Base-by-base conservation (phyloP, 495 filamentous ascomycete genomes). In the Tuber brumale region DNA sequence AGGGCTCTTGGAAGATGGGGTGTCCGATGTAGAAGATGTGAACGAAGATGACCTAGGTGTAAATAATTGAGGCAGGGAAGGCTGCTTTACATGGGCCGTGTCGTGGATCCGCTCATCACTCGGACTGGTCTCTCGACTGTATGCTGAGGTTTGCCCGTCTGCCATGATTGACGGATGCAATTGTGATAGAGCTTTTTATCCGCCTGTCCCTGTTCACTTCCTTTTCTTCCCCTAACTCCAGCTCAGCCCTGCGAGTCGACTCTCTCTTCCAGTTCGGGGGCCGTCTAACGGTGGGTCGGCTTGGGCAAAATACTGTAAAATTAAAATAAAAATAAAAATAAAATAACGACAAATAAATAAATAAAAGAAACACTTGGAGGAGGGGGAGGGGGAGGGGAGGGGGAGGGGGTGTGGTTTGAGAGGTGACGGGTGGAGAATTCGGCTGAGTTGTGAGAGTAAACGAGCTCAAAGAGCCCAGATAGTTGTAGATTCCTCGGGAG, bases 41-140 rank as follows among this genome's bases (percentile, higher is more conserved):
- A 73, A 72, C 51, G 78, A 57, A 80, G 78, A 79, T 79, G 78
- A 45, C 70, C 77, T 76, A 23, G 73, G 78, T 76, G 78, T 73
- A 79, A 79, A 80, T 79, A 80, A 73, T 74, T 76, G 78, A 80
- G 78, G 78, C 73, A 77, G 78, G 77, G 78, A 73, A 80, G 78
- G 73, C 75, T 79, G 78, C 77, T 80, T 79, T 79, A 80, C 78
- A 80, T 79, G 77, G 75, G 79, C 75, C 57, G 73, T 70, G 78
- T 80, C 73, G 73, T 79, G 73, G 71, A 69, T 76, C 70, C 66
- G 61, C 45, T 72, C 78, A 66, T 80, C 77, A 80, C 78, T 80
- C 70, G 77, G 51, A 70, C 77, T 76, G 78, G 71, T 76, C 75
- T 76, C 71, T 80, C 77, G 78, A 69, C 61, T 70, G 78, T 73